Evolutionary conservation across 164 flowering plant genomes (phyloP).

Genomic region (Magnolia sinica): DNA sequence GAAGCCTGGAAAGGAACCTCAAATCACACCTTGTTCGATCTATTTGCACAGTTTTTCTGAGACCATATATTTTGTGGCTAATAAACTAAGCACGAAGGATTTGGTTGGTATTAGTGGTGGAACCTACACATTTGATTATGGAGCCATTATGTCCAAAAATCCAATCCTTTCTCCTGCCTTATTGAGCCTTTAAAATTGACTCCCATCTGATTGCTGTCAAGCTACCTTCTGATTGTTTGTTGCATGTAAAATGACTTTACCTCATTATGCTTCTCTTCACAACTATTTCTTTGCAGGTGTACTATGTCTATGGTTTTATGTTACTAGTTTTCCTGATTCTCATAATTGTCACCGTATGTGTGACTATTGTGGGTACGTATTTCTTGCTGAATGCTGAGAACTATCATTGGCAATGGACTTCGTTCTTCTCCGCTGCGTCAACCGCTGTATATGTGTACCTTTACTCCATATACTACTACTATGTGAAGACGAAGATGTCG

Average conservation of each 20-base stretch:
- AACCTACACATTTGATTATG: not conserved
- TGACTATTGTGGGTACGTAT: conserved; percentile 96
- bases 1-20: not conserved
- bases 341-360: conserved; percentile 89
- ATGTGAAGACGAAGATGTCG: conserved; percentile 96
- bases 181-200: not conserved
- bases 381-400: conserved; percentile 97
- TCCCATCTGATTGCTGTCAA: not conserved
- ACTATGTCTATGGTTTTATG: conserved; percentile 99
- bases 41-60: not conserved
- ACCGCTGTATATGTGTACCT: conserved; percentile 92
- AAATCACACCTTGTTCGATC: not conserved
- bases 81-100: not conserved
- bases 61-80: not conserved
- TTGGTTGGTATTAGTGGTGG: not conserved
- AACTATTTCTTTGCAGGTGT: conserved; percentile 53
- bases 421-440: conserved; percentile 98
- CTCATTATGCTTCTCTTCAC: not conserved
- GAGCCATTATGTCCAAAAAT: not conserved
- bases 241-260: not conserved
- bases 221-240: not conserved
- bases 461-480: conserved; percentile 88
- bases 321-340: conserved; percentile 92
- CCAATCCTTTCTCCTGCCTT: not conserved
- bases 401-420: conserved; percentile 99